Evolutionary conservation across 352 stramenopile species (phyloP).

Genomic region (Phytophthora meadii): DNA sequence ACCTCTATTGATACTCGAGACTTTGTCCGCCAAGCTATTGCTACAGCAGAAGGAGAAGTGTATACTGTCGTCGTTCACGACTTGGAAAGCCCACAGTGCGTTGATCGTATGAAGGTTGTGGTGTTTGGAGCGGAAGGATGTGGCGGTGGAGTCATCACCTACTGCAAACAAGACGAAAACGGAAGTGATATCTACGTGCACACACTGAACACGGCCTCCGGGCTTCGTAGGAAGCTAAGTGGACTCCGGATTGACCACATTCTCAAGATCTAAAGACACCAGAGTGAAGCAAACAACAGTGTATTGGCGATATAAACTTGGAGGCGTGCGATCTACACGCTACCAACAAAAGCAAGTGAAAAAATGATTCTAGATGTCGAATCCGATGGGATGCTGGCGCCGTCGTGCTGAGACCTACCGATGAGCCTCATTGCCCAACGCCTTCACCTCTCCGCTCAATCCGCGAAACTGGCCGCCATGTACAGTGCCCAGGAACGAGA

Average conservation of each 20-base stretch:
- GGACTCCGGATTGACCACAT: slow-evolving; percentile 58
- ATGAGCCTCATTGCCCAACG: background rate
- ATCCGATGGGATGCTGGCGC: too few relatives aligned
- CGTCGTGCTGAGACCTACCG: background rate
- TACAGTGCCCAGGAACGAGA: slow-evolving; percentile 78
- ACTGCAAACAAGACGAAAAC: slow-evolving; percentile 51
- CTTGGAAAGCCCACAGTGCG: slow-evolving; percentile 49
- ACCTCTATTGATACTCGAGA: slow-evolving; percentile 40
- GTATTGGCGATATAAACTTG: slow-evolving; percentile 1
- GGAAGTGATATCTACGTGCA: slow-evolving; percentile 47
- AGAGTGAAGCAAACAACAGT: background rate
- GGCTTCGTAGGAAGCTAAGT: slow-evolving; percentile 60
- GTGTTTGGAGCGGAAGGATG: slow-evolving; percentile 46
- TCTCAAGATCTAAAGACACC: slow-evolving; percentile 25
- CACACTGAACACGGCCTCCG: slow-evolving; percentile 71
- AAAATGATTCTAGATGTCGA: background rate
- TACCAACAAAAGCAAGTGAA: background rate
- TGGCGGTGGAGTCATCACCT: slow-evolving; percentile 72
- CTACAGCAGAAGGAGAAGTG: background rate
- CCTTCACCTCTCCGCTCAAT: slow-evolving; percentile 18
- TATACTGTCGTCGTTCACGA: slow-evolving; percentile 37
- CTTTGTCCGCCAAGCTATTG: slow-evolving; percentile 39
- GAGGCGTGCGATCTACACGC: background rate
- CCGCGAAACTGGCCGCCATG: slow-evolving; percentile 60
- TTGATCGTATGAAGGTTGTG: slow-evolving; percentile 61